Conservation (phyloP, 179 eudicot species). For the Nepenthes alata region DNA sequence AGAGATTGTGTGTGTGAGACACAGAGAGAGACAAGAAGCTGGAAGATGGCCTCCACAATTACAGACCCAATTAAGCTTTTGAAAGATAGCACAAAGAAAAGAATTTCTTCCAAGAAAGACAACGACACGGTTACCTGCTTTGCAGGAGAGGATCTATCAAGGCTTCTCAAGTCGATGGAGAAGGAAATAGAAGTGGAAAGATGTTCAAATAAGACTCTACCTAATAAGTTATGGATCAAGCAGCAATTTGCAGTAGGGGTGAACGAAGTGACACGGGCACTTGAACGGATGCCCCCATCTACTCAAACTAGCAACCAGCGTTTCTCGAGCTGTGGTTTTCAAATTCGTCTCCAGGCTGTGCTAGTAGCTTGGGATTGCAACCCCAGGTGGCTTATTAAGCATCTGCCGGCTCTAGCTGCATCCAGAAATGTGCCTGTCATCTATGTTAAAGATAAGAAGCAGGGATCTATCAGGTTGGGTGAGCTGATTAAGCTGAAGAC, state of each 20-base stretch:
- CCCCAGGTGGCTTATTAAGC: constrained; percentile 66
- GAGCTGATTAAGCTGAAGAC: constrained; percentile 62
- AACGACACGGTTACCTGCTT: constrained; percentile 6
- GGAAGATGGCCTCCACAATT: too few species aligned
- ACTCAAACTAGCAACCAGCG: not conserved
- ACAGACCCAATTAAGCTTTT: too few species aligned
- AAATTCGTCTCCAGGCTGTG: constrained; percentile 39
- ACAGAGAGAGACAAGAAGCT: too few species aligned
- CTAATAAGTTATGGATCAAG: constrained; percentile 71
- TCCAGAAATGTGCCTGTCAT: constrained; percentile 60
- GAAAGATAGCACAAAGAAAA: too few species aligned
- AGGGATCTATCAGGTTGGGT: constrained; percentile 68
- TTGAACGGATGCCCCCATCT: constrained; percentile 50
- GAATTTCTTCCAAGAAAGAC: too few species aligned
- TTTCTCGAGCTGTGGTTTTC: not conserved
- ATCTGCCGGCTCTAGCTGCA: constrained; percentile 59
- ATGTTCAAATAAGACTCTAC: constrained; percentile 26
- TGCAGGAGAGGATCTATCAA: constrained; percentile 50
- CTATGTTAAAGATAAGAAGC: constrained; percentile 50
- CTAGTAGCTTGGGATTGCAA: constrained; percentile 71
- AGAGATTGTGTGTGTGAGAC: too few species aligned
- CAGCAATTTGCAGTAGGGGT: constrained; percentile 71
- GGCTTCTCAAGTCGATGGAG: constrained; percentile 33
- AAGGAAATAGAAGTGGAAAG: constrained; percentile 49
- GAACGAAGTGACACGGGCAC: constrained; percentile 85